Evolutionary conservation across 2,329 filamentous ascomycete genomes (phyloP).

Genomic region (Chaetoscypha palmicola): DNA sequence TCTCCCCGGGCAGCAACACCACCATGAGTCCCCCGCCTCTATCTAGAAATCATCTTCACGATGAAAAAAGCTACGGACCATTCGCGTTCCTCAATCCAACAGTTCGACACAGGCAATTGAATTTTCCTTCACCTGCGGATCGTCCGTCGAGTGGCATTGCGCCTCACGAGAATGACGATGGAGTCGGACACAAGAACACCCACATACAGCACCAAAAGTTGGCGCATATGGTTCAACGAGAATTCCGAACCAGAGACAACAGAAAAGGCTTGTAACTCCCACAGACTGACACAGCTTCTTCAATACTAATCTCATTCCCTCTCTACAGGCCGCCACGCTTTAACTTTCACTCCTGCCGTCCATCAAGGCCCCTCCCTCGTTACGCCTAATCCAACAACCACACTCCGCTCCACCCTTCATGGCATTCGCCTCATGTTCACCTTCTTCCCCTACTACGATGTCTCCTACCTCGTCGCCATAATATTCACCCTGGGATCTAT

Average conservation of each 20-base stretch:
- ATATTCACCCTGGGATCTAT: constrained; percentile 48
- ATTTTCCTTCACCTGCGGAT: constrained; percentile 4
- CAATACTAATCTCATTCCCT: too few relatives aligned
- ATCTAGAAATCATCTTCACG: constrained; percentile 2
- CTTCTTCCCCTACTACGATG: constrained; percentile 47
- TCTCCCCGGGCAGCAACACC: not conserved
- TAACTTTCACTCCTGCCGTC: constrained; percentile 28
- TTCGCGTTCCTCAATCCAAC: constrained; percentile 45
- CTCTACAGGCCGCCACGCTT: constrained; percentile 36
- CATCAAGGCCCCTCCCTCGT: constrained; percentile 19
- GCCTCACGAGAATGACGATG: constrained; percentile 1
- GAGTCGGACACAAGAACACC: not conserved
- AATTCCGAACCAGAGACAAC: constrained; percentile 41
- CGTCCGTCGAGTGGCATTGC: not conserved
- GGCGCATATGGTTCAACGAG: constrained; percentile 26
- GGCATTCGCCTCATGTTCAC: constrained; percentile 43
- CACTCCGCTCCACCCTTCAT: constrained; percentile 18
- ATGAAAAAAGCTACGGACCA: constrained; percentile 32
- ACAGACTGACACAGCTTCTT: constrained; percentile 1
- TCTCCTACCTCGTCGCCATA: constrained; percentile 48
- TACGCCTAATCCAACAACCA: constrained; percentile 30
- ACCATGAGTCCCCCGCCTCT: constrained; percentile 3
- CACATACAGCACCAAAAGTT: constrained; percentile 14
- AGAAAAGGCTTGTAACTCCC: constrained; percentile 33
- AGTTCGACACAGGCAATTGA: constrained; percentile 13